Conservation (phyloP, 345 rosid species). For the Anastatica hierochuntica region DNA sequence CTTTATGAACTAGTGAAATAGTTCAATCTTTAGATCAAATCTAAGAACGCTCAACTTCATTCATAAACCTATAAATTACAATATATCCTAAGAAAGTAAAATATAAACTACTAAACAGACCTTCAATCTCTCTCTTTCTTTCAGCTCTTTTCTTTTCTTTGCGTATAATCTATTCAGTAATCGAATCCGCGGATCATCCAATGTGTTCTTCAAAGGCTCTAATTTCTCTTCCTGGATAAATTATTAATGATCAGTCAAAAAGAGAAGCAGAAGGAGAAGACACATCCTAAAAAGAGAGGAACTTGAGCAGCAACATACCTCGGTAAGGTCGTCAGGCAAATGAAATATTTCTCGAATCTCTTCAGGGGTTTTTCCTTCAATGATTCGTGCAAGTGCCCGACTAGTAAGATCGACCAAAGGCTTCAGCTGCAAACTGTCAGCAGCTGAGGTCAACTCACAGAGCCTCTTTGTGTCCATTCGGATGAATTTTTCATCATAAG, state of each 20-base stretch:
- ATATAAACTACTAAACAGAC: constrained; percentile 25
- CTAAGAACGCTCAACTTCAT: neutral
- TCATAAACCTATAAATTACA: constrained; percentile 3
- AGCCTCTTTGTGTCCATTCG: constrained; percentile 82
- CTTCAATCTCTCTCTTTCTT: constrained; percentile 69
- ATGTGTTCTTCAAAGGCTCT: constrained; percentile 74
- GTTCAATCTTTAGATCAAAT: constrained; percentile 4
- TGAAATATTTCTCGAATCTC: constrained; percentile 90
- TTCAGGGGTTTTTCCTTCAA: constrained; percentile 80
- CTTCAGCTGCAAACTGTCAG: constrained; percentile 81
- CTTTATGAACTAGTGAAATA: constrained; percentile 11
- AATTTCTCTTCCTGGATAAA: constrained; percentile 74
- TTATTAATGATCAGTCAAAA: neutral
- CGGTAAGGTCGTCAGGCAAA: constrained; percentile 91
- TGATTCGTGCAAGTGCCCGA: constrained; percentile 76
- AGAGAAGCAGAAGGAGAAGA: constrained; percentile 6
- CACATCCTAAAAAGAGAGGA: constrained; percentile 4
- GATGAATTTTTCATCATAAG: constrained; percentile 72
- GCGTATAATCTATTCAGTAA: constrained; percentile 74
- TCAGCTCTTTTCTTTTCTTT: constrained; percentile 72
- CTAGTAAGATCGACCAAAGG: constrained; percentile 89
- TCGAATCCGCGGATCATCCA: constrained; percentile 83
- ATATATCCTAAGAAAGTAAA: neutral
- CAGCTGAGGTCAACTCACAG: constrained; percentile 89
- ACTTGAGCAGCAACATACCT: constrained; percentile 41